Percentiles rank a stretch among this genome's conserved stretches.
phyloP scores from a whole-genome alignment of 495 filamentous ascomycete genomes.

The Amphirosellinia nigrospora region DNA sequence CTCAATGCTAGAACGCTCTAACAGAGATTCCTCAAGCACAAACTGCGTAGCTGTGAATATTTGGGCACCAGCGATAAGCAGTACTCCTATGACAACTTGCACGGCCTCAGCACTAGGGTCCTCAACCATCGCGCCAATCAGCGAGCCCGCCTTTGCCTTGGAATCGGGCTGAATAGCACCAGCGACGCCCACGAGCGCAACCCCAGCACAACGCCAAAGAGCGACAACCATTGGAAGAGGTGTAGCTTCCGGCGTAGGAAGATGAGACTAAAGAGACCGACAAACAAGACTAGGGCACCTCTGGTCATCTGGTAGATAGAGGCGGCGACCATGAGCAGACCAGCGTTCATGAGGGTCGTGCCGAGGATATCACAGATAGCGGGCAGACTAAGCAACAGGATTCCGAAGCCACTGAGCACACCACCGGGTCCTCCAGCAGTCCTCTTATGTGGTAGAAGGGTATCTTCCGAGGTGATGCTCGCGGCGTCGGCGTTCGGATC shows the following conservation, averaged over 20 bases:
- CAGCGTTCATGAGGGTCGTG: conserved; percentile 96
- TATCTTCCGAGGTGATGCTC: conserved; percentile 45
- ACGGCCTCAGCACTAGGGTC: conserved; percentile 61
- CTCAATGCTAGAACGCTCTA: conserved; percentile 87
- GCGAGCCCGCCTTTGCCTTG: conserved; percentile 47
- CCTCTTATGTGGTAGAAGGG: conserved; percentile 50
- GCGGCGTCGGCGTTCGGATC: conserved; percentile 55
- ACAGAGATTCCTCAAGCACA: conserved; percentile 91
- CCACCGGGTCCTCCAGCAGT: conserved; percentile 45
- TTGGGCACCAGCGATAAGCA: conserved; percentile 90
- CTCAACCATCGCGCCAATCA: conserved; percentile 34
- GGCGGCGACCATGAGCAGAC: conserved; percentile 89
- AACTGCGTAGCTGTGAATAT: conserved; percentile 97
- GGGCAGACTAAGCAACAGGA: conserved; percentile 81
- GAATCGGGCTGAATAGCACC: conserved; percentile 77
- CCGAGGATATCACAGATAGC: conserved; percentile 93
- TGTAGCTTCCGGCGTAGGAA: conserved; percentile 81
- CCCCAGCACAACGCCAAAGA: conserved; percentile 88
- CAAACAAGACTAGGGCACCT: conserved; percentile 91
- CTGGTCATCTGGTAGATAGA: conserved; percentile 99
- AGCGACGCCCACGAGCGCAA: conserved; percentile 87
- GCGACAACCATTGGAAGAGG: conserved; percentile 85
- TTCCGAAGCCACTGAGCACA: conserved; percentile 71
- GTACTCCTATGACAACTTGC: conserved; percentile 77
- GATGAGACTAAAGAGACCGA: conserved; percentile 91